phyloP scores from a whole-genome alignment of 441 rosid species.

The Corymbia citriodora region DNA sequence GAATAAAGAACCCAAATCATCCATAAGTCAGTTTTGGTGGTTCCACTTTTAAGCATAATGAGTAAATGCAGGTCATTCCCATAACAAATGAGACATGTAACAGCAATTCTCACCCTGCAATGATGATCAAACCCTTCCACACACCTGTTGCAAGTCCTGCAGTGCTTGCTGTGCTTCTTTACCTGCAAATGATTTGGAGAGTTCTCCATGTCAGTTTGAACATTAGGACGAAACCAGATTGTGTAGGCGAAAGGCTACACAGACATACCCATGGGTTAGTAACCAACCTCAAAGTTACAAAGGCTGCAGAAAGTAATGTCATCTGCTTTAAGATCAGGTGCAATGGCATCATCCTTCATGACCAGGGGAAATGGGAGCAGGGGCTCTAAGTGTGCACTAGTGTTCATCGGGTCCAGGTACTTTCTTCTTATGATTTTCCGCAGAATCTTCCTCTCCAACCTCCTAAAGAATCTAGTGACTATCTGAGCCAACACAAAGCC shows the following conservation, averaged over 20 bases:
- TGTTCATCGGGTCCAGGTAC: conserved; percentile 77
- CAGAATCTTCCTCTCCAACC: conserved; percentile 82
- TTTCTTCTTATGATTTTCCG: conserved; percentile 71
- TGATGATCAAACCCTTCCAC: conserved; percentile 99
- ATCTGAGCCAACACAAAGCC: conserved; percentile 74
- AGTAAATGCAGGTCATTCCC: neutral
- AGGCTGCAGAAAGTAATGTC: conserved; percentile 82
- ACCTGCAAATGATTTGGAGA: conserved; percentile 32
- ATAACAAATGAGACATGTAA: neutral
- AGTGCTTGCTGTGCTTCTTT: conserved; percentile 92
- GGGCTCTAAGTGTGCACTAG: conserved; percentile 59
- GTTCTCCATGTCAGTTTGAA: neutral
- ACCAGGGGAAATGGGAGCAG: conserved; percentile 82
- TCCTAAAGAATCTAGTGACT: conserved; percentile 61
- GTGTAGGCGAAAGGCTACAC: neutral
- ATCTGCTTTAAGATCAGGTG: conserved; percentile 66
- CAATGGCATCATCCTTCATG: conserved; percentile 58
- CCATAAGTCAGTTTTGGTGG: neutral
- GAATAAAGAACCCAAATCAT: conserved; percentile 4
- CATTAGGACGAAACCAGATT: neutral
- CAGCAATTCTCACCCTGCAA: conserved; percentile 62
- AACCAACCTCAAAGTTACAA: conserved; percentile 75
- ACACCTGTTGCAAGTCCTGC: conserved; percentile 90
- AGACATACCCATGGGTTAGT: neutral
- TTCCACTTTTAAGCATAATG: neutral